Evolutionary conservation across 1,284 basidiomycete genomes (phyloP).

Genomic region (Ceratobasidium sp.): DNA sequence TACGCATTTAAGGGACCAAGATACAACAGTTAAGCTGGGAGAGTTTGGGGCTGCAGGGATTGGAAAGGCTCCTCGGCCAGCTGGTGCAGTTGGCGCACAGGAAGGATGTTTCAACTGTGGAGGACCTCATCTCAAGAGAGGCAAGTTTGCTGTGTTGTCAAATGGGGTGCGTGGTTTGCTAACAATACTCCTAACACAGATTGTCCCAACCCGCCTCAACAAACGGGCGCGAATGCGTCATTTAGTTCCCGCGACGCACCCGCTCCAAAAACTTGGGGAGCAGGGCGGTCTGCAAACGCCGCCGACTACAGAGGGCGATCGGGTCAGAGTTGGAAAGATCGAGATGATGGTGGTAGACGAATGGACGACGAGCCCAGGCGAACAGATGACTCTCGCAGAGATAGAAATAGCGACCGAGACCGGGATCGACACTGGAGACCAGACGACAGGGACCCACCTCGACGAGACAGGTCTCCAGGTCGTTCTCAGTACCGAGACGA

Average conservation of each 20-base stretch:
- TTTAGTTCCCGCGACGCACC: constrained; percentile 49
- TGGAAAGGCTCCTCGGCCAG: constrained; percentile 62
- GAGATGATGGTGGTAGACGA: constrained; percentile 44
- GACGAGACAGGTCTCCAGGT: constrained; percentile 23
- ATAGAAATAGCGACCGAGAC: constrained; percentile 41
- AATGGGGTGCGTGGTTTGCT: background rate
- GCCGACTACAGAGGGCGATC: constrained; percentile 31
- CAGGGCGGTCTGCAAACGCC: constrained; percentile 29
- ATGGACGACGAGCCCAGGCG: constrained; percentile 45
- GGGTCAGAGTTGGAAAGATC: constrained; percentile 47
- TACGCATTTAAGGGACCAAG: constrained; percentile 94
- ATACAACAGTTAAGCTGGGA: constrained; percentile 75
- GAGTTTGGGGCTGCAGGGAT: constrained; percentile 75
- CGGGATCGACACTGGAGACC: constrained; percentile 49
- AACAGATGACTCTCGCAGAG: constrained; percentile 28
- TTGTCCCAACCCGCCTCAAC: constrained; percentile 67
- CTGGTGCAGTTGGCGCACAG: constrained; percentile 58
- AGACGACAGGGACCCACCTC: constrained; percentile 47
- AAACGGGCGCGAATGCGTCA: constrained; percentile 63
- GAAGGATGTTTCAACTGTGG: constrained; percentile 91
- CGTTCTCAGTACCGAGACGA: constrained; percentile 49
- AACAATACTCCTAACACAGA: constrained; percentile 57
- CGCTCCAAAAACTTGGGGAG: constrained; percentile 31
- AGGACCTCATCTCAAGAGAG: constrained; percentile 89
- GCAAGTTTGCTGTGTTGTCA: constrained; percentile 55